Evolutionary conservation across 495 filamentous ascomycete species (phyloP).

Genomic region (Xylaria intraflava): DNA sequence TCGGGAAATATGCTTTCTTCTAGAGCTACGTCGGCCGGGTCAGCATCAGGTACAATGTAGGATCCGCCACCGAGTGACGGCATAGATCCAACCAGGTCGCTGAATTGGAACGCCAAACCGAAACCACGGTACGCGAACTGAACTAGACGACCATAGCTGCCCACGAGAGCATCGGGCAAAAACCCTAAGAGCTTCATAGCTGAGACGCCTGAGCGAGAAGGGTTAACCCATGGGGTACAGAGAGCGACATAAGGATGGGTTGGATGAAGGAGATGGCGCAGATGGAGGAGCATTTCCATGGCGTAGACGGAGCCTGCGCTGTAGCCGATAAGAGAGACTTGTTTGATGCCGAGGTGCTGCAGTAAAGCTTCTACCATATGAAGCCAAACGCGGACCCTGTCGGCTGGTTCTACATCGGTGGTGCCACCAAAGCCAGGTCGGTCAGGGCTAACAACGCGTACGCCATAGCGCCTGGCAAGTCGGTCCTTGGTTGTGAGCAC

Average conservation of each 20-base stretch:
- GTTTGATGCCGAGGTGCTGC: slow-evolving; percentile 30
- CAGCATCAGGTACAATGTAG: background rate
- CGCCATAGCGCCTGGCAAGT: background rate
- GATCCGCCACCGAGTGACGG: background rate
- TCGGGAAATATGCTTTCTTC: slow-evolving; percentile 1
- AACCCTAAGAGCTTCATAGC: slow-evolving; percentile 11
- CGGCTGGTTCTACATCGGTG: slow-evolving; percentile 31
- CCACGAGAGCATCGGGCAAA: slow-evolving; percentile 20
- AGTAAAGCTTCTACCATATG: slow-evolving; percentile 38
- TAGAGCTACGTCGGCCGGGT: background rate
- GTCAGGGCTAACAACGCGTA: slow-evolving; percentile 1
- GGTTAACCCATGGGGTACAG: slow-evolving; percentile 42
- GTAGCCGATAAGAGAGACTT: slow-evolving; percentile 37
- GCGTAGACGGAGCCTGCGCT: slow-evolving; percentile 41
- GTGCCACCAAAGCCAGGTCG: slow-evolving; percentile 39
- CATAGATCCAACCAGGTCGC: background rate
- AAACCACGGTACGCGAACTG: slow-evolving; percentile 26
- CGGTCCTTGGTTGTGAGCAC: slow-evolving; percentile 4
- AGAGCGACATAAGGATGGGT: slow-evolving; percentile 28
- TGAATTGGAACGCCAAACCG: background rate
- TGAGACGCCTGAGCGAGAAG: slow-evolving; percentile 30
- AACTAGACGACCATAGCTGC: slow-evolving; percentile 30
- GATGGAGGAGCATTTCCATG: slow-evolving; percentile 36
- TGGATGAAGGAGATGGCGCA: slow-evolving; percentile 34
- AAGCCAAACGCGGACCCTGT: slow-evolving; percentile 36